A percentile compares a stretch with the other conserved stretches of the same genome.
phyloP scores from a whole-genome alignment of 495 filamentous ascomycete species.

The Podospora pseudoanserina region DNA sequence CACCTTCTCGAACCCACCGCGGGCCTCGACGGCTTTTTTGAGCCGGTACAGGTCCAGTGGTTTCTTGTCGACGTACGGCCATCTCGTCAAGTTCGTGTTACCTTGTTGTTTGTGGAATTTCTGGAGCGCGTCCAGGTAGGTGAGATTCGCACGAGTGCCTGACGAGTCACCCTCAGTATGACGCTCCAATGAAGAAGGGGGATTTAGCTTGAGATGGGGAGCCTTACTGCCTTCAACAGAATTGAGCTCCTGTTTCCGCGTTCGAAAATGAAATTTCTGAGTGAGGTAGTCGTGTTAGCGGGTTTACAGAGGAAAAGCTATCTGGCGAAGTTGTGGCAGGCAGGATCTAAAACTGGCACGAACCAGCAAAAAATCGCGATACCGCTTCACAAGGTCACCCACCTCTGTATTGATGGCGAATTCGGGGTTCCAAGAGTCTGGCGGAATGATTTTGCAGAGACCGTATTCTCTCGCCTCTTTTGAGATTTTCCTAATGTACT shows the following conservation, averaged over 20 bases:
- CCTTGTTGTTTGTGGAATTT: slow-evolving; percentile 98
- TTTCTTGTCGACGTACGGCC: slow-evolving; percentile 96
- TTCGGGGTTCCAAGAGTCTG: slow-evolving; percentile 85
- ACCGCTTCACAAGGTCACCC: slow-evolving; percentile 29
- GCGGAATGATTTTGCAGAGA: slow-evolving; percentile 91
- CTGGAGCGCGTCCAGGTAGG: slow-evolving; percentile 89
- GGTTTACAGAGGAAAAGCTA: neutral
- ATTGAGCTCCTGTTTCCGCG: slow-evolving; percentile 94
- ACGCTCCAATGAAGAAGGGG: slow-evolving; percentile 4
- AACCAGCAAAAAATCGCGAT: neutral
- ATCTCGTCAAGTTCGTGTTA: slow-evolving; percentile 77
- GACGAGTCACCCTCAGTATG: slow-evolving; percentile 21
- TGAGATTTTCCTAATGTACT: slow-evolving; percentile 85
- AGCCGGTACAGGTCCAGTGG: slow-evolving; percentile 92
- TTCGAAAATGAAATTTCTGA: slow-evolving; percentile 94
- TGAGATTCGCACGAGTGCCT: slow-evolving; percentile 93
- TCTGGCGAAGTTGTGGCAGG: neutral
- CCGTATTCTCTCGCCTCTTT: slow-evolving; percentile 82
- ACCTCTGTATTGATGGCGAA: slow-evolving; percentile 99
- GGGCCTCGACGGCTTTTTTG: slow-evolving; percentile 91
- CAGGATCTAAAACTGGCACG: too few relatives aligned
- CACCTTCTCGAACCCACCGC: slow-evolving; percentile 91
- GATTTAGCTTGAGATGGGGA: slow-evolving; percentile 26
- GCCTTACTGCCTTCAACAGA: slow-evolving; percentile 95
- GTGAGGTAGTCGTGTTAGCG: slow-evolving; percentile 2